phyloP scores from a whole-genome alignment of 2,329 filamentous ascomycete species.

The Rhinocladiella mackenziei region DNA sequence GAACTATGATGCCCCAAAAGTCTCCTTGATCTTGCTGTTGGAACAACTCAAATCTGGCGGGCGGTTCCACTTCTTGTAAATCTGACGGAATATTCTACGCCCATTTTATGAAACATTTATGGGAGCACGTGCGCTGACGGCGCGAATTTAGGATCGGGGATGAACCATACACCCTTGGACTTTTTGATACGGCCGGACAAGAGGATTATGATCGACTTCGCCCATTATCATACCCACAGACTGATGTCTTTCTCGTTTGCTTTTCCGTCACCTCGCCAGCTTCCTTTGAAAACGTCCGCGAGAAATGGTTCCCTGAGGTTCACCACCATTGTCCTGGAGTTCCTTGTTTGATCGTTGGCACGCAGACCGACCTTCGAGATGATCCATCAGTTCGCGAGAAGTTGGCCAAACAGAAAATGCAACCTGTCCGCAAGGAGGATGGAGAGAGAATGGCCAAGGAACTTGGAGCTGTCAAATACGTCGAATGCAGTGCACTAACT shows the following conservation, averaged over 20 bases:
- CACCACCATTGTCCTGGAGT: slow-evolving; percentile 98
- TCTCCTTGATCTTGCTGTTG: background rate
- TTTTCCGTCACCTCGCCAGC: slow-evolving; percentile 97
- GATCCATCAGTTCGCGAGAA: slow-evolving; percentile 85
- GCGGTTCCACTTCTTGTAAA: too few relatives aligned
- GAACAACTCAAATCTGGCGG: too few relatives aligned
- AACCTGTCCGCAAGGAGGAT: slow-evolving; percentile 84
- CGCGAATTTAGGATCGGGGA: slow-evolving; percentile 77
- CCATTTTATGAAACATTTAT: too few relatives aligned
- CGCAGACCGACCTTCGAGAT: slow-evolving; percentile 92
- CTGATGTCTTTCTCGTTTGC: slow-evolving; percentile 97
- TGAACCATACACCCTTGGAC: slow-evolving; percentile 92
- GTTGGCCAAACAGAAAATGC: slow-evolving; percentile 92
- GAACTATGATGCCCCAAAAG: too few relatives aligned
- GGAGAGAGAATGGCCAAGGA: slow-evolving; percentile 97
- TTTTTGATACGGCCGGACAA: slow-evolving; percentile 98
- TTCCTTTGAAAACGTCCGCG: slow-evolving; percentile 97
- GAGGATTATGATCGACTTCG: slow-evolving; percentile 98
- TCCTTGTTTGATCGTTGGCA: slow-evolving; percentile 95
- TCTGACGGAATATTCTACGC: too few relatives aligned
- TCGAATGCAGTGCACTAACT: slow-evolving; percentile 95
- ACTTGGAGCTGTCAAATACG: slow-evolving; percentile 95
- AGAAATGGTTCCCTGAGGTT: slow-evolving; percentile 99
- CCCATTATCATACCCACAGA: slow-evolving; percentile 95
- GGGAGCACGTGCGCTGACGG: slow-evolving; percentile 18